These are phyloP conservation scores for Carex arenaria DNA, from an alignment of 202 grass and related monocot species.

Conservation along the genomic window DNA sequence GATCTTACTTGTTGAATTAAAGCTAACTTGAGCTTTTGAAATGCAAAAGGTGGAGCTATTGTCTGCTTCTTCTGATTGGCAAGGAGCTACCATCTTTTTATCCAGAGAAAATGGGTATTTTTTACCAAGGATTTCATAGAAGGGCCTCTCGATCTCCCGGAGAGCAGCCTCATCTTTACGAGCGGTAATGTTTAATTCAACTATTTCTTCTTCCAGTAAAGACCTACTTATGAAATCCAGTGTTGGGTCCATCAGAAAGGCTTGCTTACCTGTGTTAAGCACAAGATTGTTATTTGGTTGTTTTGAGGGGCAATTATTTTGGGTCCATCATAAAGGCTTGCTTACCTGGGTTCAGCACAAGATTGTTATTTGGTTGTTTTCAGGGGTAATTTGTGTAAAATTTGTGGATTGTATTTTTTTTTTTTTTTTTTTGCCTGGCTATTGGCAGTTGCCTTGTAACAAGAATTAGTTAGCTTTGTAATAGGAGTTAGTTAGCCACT, in stretches of 20 bases:
- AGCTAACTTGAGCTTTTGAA: not conserved
- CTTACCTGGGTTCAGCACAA: not conserved
- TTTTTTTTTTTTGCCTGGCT: not conserved
- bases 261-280: not conserved
- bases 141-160: constrained; percentile 46
- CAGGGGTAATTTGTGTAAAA: not conserved
- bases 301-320: constrained; percentile 3
- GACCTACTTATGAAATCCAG: constrained; percentile 36
- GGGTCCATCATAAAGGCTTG: constrained; percentile 18
- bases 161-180: constrained; percentile 31
- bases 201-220: constrained; percentile 49
- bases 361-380: not conserved
- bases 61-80: not conserved
- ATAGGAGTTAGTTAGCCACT: too few relatives aligned
- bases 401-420: not conserved
- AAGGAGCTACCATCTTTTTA: not conserved
- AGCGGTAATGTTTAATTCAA: constrained; percentile 31
- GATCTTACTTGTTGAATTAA: not conserved
- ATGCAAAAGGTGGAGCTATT: not conserved
- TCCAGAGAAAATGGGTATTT: constrained; percentile 27
- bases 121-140: constrained; percentile 53
- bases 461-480: too few relatives aligned
- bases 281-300: not conserved
- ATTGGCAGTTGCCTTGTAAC: too few relatives aligned
- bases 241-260: constrained; percentile 30